Conservation (phyloP, 164 flowering plant species). For the Tetracentron sinense region DNA sequence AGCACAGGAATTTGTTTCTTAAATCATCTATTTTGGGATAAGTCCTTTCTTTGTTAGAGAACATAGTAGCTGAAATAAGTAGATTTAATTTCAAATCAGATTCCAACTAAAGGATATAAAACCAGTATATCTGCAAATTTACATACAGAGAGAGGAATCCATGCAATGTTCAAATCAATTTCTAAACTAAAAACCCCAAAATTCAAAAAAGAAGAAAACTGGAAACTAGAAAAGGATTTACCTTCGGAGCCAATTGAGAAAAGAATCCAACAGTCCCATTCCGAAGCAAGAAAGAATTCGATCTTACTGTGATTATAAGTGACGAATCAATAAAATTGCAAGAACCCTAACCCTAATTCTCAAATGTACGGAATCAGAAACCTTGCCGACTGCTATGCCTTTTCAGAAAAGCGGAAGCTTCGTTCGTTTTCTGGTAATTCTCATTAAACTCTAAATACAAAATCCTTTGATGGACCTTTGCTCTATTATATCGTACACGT, state of each 20-base stretch:
- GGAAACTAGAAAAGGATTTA: slow-evolving; percentile 9
- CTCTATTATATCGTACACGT: no score
- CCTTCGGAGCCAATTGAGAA: slow-evolving; percentile 73
- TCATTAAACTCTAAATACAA: no score
- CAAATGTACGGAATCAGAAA: background rate
- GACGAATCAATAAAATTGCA: background rate
- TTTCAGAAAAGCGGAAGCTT: no score
- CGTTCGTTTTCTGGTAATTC: no score
- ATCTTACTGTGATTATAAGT: background rate
- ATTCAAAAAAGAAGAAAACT: background rate
- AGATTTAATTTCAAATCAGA: background rate
- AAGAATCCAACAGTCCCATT: slow-evolving; percentile 58
- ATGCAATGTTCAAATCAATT: background rate
- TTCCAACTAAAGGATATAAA: background rate
- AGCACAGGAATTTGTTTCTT: no score
- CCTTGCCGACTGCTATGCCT: background rate
- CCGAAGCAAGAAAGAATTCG: background rate
- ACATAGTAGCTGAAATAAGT: background rate
- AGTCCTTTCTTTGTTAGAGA: no score
- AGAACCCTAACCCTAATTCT: background rate
- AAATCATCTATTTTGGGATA: no score
- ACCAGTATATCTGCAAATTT: background rate
- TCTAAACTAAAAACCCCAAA: background rate
- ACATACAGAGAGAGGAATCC: background rate
- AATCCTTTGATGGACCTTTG: no score